These are phyloP conservation scores for Alternaria brassicicola DNA, from an alignment of 2,329 filamentous ascomycete species.

Conservation along the genomic window DNA sequence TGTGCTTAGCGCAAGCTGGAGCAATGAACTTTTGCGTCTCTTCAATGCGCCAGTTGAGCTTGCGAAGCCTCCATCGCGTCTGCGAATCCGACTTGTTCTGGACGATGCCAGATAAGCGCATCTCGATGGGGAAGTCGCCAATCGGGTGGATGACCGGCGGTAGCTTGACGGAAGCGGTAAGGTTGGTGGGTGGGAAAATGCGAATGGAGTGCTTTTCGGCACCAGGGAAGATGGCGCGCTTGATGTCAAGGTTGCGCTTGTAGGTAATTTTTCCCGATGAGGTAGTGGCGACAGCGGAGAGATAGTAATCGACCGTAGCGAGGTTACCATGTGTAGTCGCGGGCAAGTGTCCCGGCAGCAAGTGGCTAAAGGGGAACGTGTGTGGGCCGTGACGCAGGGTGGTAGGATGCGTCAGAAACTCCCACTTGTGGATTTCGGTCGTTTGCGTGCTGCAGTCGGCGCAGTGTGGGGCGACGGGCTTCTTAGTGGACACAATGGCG, in stretches of 20 bases:
- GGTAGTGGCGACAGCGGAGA: constrained; percentile 60
- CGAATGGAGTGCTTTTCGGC: constrained; percentile 87
- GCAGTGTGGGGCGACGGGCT: constrained; percentile 81
- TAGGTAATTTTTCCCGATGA: constrained; percentile 68
- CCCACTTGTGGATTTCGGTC: constrained; percentile 79
- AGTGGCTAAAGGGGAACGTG: constrained; percentile 84
- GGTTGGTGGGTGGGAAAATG: constrained; percentile 94
- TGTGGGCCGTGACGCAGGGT: constrained; percentile 63
- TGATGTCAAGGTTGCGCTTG: constrained; percentile 72
- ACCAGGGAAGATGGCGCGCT: constrained; percentile 79
- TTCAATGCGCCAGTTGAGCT: constrained; percentile 91
- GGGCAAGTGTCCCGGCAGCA: constrained; percentile 85
- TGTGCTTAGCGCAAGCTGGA: constrained; percentile 79
- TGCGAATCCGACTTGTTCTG: constrained; percentile 69
- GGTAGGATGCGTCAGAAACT: constrained; percentile 61
- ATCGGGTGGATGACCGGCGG: constrained; percentile 85
- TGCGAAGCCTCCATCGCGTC: constrained; percentile 87
- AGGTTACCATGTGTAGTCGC: constrained; percentile 78
- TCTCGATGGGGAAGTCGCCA: constrained; percentile 76
- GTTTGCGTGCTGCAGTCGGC: constrained; percentile 73
- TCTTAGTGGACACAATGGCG: constrained; percentile 76
- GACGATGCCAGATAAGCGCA: constrained; percentile 86
- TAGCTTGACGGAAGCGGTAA: constrained; percentile 83
- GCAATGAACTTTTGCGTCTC: constrained; percentile 82
- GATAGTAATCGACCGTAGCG: constrained; percentile 76